These are phyloP conservation scores for Pythium myriotylum DNA, from an alignment of 352 stramenopile species.

Conservation along the genomic window DNA sequence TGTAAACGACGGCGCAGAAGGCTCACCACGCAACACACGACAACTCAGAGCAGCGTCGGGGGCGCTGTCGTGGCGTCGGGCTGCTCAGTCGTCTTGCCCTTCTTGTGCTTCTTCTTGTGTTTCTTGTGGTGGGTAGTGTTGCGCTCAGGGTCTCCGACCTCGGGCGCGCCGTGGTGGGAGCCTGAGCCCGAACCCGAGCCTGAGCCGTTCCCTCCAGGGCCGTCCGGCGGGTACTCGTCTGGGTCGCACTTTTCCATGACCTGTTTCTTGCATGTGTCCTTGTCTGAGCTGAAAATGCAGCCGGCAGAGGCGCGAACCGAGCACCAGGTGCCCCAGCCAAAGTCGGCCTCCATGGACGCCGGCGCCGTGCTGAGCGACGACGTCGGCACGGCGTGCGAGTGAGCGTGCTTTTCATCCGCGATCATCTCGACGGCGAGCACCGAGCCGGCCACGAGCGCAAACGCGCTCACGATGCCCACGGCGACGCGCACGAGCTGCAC, in stretches of 20 bases:
- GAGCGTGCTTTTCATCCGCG: conserved; percentile 9
- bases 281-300: conserved; percentile 36
- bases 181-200: conserved; percentile 3
- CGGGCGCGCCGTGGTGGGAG: neutral
- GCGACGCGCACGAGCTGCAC: conserved; percentile 11
- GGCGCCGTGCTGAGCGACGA: conserved; percentile 4
- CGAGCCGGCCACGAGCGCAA: conserved; percentile 25
- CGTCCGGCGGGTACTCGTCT: neutral
- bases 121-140: conserved; percentile 19
- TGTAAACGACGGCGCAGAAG: too few relatives aligned
- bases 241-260: conserved; percentile 23
- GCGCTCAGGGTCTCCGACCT: conserved; percentile 8
- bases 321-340: conserved; percentile 35
- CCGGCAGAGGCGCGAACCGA: conserved; percentile 19
- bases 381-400: neutral
- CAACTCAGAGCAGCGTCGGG: neutral
- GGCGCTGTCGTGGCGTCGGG: neutral
- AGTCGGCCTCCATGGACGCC: conserved; percentile 25
- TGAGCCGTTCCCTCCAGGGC: neutral
- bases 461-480: conserved; percentile 20
- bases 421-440: conserved; percentile 32
- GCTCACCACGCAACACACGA: too few relatives aligned
- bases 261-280: conserved; percentile 34
- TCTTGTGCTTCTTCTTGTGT: conserved; percentile 8
- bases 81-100: neutral